Conservation (phyloP, 306 rosid species). For the Pyrus bretschneideri region DNA sequence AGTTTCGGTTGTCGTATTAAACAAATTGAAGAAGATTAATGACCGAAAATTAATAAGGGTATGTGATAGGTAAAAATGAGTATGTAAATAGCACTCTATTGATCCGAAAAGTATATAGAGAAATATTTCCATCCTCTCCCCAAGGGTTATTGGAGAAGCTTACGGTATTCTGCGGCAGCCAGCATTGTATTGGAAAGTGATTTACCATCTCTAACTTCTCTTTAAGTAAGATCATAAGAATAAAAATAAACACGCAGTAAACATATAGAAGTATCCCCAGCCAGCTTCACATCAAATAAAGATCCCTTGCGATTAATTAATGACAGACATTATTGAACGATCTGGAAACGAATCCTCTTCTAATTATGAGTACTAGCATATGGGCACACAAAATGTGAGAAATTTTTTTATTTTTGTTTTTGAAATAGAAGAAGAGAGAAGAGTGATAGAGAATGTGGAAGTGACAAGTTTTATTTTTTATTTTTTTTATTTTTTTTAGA, state of each 20-base stretch:
- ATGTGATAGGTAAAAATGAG: no score
- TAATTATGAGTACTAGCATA: not conserved
- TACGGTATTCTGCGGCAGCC: not conserved
- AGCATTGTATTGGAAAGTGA: not conserved
- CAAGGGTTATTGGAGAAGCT: not conserved
- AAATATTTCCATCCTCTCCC: not conserved
- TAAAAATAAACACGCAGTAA: not conserved
- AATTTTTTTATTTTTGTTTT: no score
- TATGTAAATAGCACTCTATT: not conserved
- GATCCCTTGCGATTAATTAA: not conserved
- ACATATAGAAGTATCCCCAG: not conserved
- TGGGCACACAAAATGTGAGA: no score
- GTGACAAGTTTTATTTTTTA: no score
- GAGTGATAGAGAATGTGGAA: no score
- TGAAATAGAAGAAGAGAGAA: no score
- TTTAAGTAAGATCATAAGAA: not conserved
- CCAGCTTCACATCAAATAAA: slow-evolving; percentile 6
- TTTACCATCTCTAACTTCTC: not conserved
- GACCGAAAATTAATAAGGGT: no score
- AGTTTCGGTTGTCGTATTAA: no score
- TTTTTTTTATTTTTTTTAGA: no score
- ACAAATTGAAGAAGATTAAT: no score
- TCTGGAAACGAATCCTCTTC: not conserved
- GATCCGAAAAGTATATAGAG: not conserved
- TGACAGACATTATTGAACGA: not conserved